A percentile compares a stretch with the other conserved stretches of the same genome.
Conservation (phyloP, 2,329 filamentous ascomycete genomes). For the Penicillium sp. region DNA sequence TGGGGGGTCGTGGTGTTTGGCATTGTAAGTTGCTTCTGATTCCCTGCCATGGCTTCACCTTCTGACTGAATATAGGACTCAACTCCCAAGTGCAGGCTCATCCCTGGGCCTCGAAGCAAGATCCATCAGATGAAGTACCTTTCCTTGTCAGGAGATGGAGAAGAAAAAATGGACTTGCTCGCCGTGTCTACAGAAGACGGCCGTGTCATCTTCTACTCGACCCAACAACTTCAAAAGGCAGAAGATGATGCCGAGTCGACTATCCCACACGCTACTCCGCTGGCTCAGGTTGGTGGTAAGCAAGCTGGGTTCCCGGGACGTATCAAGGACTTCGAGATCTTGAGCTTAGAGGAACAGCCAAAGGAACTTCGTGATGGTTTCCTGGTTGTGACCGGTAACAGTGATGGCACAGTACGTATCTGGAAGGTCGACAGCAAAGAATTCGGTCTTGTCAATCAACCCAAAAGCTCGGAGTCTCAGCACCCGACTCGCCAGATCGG, state of each 20-base stretch:
- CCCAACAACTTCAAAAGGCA: constrained; percentile 46
- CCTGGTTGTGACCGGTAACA: constrained; percentile 71
- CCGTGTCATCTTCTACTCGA: constrained; percentile 77
- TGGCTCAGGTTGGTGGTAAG: constrained; percentile 77
- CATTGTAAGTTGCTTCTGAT: constrained; percentile 51
- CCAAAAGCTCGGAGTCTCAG: constrained; percentile 18
- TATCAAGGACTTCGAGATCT: constrained; percentile 82
- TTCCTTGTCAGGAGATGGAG: constrained; percentile 44
- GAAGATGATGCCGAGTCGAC: constrained; percentile 51
- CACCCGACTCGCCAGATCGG: constrained; percentile 58
- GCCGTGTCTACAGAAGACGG: constrained; percentile 89
- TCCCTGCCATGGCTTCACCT: not conserved
- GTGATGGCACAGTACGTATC: constrained; percentile 78
- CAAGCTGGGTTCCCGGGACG: constrained; percentile 64
- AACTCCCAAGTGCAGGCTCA: constrained; percentile 69
- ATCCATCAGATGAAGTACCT: constrained; percentile 79
- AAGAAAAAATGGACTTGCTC: constrained; percentile 54
- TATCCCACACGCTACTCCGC: constrained; percentile 57
- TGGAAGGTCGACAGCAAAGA: constrained; percentile 59
- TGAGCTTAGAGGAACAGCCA: constrained; percentile 46
- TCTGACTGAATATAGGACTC: constrained; percentile 57
- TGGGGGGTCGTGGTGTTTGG: constrained; percentile 80
- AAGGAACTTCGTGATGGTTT: constrained; percentile 40
- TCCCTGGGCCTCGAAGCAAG: constrained; percentile 69
- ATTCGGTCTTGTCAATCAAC: constrained; percentile 20